A percentile compares a stretch with the other conserved stretches of the same genome.
These are phyloP conservation scores for Sclerotinia sclerotiorum DNA, from an alignment of 2,329 filamentous ascomycete species.

Conservation along the genomic window DNA sequence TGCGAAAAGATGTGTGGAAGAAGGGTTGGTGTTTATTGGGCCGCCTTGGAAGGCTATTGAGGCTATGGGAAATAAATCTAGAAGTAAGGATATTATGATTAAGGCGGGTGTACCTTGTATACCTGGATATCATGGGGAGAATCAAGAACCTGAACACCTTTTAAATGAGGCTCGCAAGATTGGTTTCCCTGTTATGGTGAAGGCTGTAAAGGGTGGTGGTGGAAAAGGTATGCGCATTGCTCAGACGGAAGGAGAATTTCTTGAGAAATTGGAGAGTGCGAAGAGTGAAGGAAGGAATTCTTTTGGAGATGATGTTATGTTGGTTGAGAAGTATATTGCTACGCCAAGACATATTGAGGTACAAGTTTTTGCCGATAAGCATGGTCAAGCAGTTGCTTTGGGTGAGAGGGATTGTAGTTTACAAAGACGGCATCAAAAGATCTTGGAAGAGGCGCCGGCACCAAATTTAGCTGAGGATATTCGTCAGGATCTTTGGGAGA, in stretches of 20 bases:
- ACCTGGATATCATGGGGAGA: conserved; percentile 86
- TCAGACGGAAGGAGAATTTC: conserved; percentile 65
- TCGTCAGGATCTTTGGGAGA: conserved; percentile 62
- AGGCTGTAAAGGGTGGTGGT: conserved; percentile 78
- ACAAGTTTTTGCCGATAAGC: conserved; percentile 82
- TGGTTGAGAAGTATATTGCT: conserved; percentile 81
- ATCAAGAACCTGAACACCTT: conserved; percentile 67
- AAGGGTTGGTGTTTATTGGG: conserved; percentile 91
- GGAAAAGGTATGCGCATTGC: conserved; percentile 85
- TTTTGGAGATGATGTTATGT: conserved; percentile 81
- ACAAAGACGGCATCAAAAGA: conserved; percentile 85
- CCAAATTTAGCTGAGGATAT: conserved; percentile 62
- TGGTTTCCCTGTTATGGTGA: conserved; percentile 70
- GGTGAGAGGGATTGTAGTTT: conserved; percentile 88
- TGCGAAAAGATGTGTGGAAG: conserved; percentile 81
- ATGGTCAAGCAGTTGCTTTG: conserved; percentile 76
- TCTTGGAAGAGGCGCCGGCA: conserved; percentile 84
- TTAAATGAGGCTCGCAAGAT: conserved; percentile 70
- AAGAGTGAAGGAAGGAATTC: conserved; percentile 73
- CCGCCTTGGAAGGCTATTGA: conserved; percentile 79
- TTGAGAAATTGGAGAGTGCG: conserved; percentile 68
- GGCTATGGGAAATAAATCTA: conserved; percentile 91
- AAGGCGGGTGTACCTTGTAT: conserved; percentile 94
- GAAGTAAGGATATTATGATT: conserved; percentile 96
- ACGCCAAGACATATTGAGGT: conserved; percentile 84